Percentiles rank a stretch among this genome's conserved stretches.
phyloP scores from a whole-genome alignment of 768 basidiomycete species.

The Polyporus arcularius region DNA sequence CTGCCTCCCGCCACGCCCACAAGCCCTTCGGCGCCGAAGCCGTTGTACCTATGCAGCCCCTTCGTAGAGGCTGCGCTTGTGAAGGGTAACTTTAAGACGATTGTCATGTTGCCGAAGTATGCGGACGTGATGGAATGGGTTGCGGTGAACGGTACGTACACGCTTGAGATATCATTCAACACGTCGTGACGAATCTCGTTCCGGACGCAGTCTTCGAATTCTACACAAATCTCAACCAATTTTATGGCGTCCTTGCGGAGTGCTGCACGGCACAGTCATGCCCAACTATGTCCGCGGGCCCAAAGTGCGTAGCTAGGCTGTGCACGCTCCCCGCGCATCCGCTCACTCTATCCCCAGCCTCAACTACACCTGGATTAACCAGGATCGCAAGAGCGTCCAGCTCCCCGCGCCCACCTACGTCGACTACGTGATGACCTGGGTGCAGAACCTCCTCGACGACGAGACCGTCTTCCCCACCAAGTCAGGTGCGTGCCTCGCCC shows the following conservation, averaged over 20 bases:
- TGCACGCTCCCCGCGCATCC: too few relatives aligned
- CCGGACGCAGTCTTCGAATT: slow-evolving; percentile 83
- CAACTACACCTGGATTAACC: slow-evolving; percentile 94
- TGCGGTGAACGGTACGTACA: slow-evolving; percentile 81
- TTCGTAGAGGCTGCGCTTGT: slow-evolving; percentile 95
- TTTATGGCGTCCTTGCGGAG: slow-evolving; percentile 93
- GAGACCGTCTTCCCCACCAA: slow-evolving; percentile 95
- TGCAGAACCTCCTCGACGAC: slow-evolving; percentile 93
- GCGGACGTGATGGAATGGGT: slow-evolving; percentile 98
- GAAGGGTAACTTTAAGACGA: slow-evolving; percentile 98
- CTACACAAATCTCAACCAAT: slow-evolving; percentile 95
- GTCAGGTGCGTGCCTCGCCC: slow-evolving; percentile 58
- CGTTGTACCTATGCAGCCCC: slow-evolving; percentile 89
- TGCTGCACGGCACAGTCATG: slow-evolving; percentile 89
- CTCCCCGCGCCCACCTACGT: slow-evolving; percentile 95
- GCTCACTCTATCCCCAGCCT: slow-evolving; percentile 47
- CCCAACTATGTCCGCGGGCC: slow-evolving; percentile 90
- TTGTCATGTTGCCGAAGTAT: slow-evolving; percentile 94
- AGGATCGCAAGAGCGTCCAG: slow-evolving; percentile 83
- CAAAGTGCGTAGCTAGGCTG: slow-evolving; percentile 54
- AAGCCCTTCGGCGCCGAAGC: slow-evolving; percentile 51
- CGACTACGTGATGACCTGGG: slow-evolving; percentile 97
- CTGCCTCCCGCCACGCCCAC: slow-evolving; percentile 43
- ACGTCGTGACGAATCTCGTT: neutral
- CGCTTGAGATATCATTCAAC: too few relatives aligned